phyloP scores from a whole-genome alignment of 352 stramenopile genomes.

The Phytophthora pluvialis region DNA sequence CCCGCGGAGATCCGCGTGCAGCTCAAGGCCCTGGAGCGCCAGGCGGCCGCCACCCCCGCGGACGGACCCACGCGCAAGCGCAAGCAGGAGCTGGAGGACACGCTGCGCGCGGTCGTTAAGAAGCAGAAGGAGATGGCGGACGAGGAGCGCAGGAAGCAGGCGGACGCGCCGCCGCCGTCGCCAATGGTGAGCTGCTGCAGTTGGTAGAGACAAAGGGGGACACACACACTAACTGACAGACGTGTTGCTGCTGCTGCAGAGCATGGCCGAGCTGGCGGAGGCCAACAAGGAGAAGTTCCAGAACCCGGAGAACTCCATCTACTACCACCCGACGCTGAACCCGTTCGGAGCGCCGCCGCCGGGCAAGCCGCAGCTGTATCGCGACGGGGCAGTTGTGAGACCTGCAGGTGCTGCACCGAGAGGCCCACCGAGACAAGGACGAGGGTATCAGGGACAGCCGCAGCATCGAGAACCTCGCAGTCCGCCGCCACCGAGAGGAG shows the following conservation, averaged over 20 bases:
- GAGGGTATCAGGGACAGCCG: conserved; percentile 4
- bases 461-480: conserved; percentile 22
- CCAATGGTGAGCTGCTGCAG: conserved; percentile 35
- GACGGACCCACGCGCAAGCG: conserved; percentile 74
- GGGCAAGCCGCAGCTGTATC: conserved; percentile 69
- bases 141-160: conserved; percentile 46
- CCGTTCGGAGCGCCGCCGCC: conserved; percentile 75
- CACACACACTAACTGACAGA: background rate
- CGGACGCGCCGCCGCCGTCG: conserved; percentile 31
- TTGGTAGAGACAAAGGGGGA: background rate
- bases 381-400: conserved; percentile 16
- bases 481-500: conserved; percentile 6
- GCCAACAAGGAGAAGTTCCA: conserved; percentile 72
- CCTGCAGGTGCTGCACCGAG: conserved; percentile 1
- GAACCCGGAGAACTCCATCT: conserved; percentile 84
- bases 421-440: conserved; percentile 17
- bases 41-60: conserved; percentile 63
- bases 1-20: conserved; percentile 55
- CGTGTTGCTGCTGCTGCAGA: conserved; percentile 39
- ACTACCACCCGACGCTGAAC: conserved; percentile 84
- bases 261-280: conserved; percentile 53
- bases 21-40: conserved; percentile 71
- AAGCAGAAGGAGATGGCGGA: conserved; percentile 68
- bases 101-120: conserved; percentile 69
- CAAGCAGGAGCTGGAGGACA: conserved; percentile 84